These are phyloP conservation scores for Phytophthora nicotianae DNA, from an alignment of 352 stramenopile genomes.

Conservation along the genomic window DNA sequence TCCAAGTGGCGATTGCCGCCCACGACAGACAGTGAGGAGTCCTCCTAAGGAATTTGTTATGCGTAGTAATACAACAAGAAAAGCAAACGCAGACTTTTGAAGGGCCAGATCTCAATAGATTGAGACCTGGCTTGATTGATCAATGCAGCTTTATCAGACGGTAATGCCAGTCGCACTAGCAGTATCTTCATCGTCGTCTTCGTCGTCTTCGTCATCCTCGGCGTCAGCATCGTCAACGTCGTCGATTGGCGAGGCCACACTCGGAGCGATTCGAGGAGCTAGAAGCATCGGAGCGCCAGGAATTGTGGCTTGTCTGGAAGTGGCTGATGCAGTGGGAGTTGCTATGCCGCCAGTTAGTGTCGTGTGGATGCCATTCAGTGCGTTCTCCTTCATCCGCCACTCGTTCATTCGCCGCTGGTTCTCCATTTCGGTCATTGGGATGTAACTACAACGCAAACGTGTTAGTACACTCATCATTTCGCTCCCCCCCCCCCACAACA, in stretches of 20 bases:
- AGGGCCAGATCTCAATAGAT: neutral
- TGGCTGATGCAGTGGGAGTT: conserved; percentile 18
- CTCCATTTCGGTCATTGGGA: conserved; percentile 79
- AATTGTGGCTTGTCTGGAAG: conserved; percentile 20
- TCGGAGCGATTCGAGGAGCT: conserved; percentile 30
- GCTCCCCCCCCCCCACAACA: neutral
- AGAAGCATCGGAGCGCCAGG: conserved; percentile 27
- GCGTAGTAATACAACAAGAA: conserved; percentile 21
- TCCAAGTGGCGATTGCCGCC: conserved; percentile 73
- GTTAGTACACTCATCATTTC: conserved; percentile 8
- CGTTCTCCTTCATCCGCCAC: conserved; percentile 81
- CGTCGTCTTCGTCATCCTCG: conserved; percentile 53
- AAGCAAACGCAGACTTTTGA: conserved; percentile 4
- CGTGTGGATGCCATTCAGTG: conserved; percentile 36
- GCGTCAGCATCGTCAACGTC: conserved; percentile 42
- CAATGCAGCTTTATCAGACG: conserved; percentile 26
- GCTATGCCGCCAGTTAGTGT: conserved; percentile 26
- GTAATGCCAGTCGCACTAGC: conserved; percentile 48
- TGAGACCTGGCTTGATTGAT: conserved; percentile 4
- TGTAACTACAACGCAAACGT: conserved; percentile 45
- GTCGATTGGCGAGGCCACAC: conserved; percentile 36
- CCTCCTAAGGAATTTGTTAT: conserved; percentile 10
- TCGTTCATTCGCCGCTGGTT: conserved; percentile 79
- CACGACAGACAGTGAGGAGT: conserved; percentile 19
- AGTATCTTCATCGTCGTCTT: conserved; percentile 61